Conservation (phyloP, 768 basidiomycete species). For the Guyanaporus albipodus region DNA sequence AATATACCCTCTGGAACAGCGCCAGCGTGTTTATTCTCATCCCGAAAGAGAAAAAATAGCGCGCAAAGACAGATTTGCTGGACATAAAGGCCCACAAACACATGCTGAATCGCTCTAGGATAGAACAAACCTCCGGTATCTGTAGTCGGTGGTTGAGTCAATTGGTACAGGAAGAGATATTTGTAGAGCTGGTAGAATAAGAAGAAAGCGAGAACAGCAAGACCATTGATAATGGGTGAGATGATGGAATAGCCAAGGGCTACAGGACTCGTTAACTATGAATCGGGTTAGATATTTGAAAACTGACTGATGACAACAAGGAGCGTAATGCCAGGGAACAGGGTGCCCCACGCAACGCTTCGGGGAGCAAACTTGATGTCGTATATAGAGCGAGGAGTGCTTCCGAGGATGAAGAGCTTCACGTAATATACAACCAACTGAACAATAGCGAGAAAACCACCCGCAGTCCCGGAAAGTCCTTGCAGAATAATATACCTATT, state of each 20-base stretch:
- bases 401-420: constrained; percentile 82
- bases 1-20: constrained; percentile 74
- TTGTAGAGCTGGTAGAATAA: constrained; percentile 81
- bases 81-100: constrained; percentile 93
- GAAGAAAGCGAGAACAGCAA: constrained; percentile 79
- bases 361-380: constrained; percentile 73
- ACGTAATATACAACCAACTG: constrained; percentile 83
- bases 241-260: constrained; percentile 83
- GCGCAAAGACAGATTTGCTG: constrained; percentile 81
- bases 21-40: constrained; percentile 48
- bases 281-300: neutral
- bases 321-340: constrained; percentile 69
- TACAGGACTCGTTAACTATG: constrained; percentile 22
- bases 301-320: constrained; percentile 76
- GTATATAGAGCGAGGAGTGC: constrained; percentile 83
- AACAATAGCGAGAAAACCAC: constrained; percentile 77
- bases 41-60: constrained; percentile 82
- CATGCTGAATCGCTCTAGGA: constrained; percentile 88
- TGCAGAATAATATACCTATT: constrained; percentile 72
- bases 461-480: constrained; percentile 74
- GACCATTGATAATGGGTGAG: constrained; percentile 90
- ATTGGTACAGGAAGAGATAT: constrained; percentile 80
- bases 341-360: constrained; percentile 71
- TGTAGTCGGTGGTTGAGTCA: constrained; percentile 58
- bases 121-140: constrained; percentile 96